These are phyloP conservation scores for Excoecaria cochinchinensis DNA, from an alignment of 345 rosid species.

Conservation along the genomic window DNA sequence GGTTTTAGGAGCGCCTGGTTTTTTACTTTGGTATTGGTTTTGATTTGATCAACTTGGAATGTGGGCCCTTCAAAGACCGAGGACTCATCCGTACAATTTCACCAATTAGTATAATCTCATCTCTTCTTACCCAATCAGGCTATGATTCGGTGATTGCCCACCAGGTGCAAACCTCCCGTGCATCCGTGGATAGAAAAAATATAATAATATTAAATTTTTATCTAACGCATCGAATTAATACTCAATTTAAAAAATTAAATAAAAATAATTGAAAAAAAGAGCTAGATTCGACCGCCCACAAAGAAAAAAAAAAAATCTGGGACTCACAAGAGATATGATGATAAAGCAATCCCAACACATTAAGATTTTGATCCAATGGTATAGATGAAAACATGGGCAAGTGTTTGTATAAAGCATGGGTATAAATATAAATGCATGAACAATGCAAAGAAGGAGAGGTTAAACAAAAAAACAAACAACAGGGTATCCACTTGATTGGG, in stretches of 20 bases:
- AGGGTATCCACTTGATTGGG: conserved; percentile 16
- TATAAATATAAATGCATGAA: conserved; percentile 21
- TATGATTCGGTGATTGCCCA: too few species aligned
- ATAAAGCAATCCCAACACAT: neutral
- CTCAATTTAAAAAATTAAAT: neutral
- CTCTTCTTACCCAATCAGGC: neutral
- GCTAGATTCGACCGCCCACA: conserved; percentile 9
- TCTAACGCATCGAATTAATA: too few species aligned
- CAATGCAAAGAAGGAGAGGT: neutral
- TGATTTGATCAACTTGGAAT: conserved; percentile 27
- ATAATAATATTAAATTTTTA: too few species aligned
- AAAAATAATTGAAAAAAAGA: neutral
- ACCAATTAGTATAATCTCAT: neutral
- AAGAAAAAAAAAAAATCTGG: neutral
- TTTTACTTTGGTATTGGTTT: neutral
- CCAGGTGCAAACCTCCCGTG: too few species aligned
- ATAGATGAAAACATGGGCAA: neutral
- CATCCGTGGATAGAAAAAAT: too few species aligned
- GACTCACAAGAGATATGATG: neutral
- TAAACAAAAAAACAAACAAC: neutral
- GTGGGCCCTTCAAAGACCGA: conserved; percentile 12
- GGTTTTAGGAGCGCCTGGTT: conserved; percentile 11
- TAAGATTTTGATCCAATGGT: conserved; percentile 12
- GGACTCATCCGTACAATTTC: conserved; percentile 36
- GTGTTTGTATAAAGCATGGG: neutral